phyloP scores from a whole-genome alignment of 495 filamentous ascomycete genomes.

The Neurospora sp. region DNA sequence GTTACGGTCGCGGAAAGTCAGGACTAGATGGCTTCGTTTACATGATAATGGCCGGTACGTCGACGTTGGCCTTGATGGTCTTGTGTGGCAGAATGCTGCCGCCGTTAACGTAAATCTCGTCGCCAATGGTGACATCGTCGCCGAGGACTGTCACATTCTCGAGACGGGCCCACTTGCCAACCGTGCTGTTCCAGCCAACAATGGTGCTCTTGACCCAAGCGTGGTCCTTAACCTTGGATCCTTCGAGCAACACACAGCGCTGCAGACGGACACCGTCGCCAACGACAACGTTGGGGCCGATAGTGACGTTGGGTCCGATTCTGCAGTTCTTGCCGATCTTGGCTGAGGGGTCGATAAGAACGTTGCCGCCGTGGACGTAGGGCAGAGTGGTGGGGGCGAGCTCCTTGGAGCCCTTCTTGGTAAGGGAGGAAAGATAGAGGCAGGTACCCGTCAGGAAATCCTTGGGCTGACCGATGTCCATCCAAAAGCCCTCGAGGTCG shows the following conservation, averaged over 20 bases:
- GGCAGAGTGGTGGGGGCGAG: slow-evolving; percentile 65
- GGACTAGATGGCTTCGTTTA: slow-evolving; percentile 27
- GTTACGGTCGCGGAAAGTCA: background rate
- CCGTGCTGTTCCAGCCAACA: slow-evolving; percentile 96
- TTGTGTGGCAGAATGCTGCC: slow-evolving; percentile 95
- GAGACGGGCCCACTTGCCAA: slow-evolving; percentile 90
- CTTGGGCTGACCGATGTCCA: slow-evolving; percentile 99
- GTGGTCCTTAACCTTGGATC: slow-evolving; percentile 95
- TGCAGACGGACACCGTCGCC: slow-evolving; percentile 94
- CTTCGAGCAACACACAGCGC: slow-evolving; percentile 80
- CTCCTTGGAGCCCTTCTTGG: slow-evolving; percentile 84
- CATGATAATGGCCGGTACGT: slow-evolving; percentile 85
- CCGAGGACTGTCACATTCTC: slow-evolving; percentile 97
- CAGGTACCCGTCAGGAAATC: slow-evolving; percentile 97
- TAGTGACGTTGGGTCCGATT: slow-evolving; percentile 95
- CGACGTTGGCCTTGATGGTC: slow-evolving; percentile 97
- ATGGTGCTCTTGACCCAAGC: slow-evolving; percentile 99
- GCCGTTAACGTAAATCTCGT: slow-evolving; percentile 98
- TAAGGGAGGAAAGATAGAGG: slow-evolving; percentile 86
- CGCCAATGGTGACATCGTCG: slow-evolving; percentile 97
- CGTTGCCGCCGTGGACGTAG: slow-evolving; percentile 90
- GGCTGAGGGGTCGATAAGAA: slow-evolving; percentile 87
- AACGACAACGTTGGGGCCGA: slow-evolving; percentile 88
- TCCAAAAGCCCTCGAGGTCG: slow-evolving; percentile 98
- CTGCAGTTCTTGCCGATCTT: slow-evolving; percentile 98